A percentile compares a stretch with the other conserved stretches of the same genome.
Evolutionary conservation across 768 basidiomycete species (phyloP).

Genomic region (Russula ochroleuca): DNA sequence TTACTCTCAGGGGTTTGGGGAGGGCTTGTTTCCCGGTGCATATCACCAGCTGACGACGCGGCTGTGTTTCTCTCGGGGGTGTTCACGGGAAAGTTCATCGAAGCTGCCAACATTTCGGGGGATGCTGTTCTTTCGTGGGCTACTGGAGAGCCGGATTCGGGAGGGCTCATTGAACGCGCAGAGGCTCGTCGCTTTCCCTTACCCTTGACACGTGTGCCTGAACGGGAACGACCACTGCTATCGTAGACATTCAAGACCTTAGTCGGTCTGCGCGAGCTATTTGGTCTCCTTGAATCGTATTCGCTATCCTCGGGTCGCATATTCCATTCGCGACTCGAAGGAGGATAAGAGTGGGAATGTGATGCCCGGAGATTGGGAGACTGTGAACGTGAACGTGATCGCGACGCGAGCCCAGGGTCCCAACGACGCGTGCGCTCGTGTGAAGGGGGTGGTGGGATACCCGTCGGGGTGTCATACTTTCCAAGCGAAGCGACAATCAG

Average conservation of each 20-base stretch:
- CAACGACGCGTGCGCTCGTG: conserved; percentile 34
- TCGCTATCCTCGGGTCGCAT: not conserved
- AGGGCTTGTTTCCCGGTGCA: not conserved
- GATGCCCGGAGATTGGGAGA: conserved; percentile 30
- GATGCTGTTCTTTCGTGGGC: not conserved
- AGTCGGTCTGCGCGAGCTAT: not conserved
- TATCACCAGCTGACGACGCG: not conserved
- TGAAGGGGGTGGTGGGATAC: conserved; percentile 38
- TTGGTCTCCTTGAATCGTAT: not conserved
- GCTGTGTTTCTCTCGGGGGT: not conserved
- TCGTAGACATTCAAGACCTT: not conserved
- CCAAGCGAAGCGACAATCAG: conserved; percentile 3
- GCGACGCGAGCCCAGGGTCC: conserved; percentile 22
- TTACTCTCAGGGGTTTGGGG: not conserved
- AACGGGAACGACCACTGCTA: not conserved
- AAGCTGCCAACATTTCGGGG: not conserved
- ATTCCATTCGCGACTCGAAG: conserved; percentile 18
- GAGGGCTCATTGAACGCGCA: not conserved
- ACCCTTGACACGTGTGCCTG: not conserved
- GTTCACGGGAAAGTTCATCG: not conserved
- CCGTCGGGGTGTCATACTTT: conserved; percentile 57
- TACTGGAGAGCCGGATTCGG: not conserved
- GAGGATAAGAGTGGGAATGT: conserved; percentile 20
- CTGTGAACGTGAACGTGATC: conserved; percentile 28
- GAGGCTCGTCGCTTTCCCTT: conserved; percentile 21